Percentiles rank a stretch among this genome's conserved stretches.
These are phyloP conservation scores for Hypoxylon sp. DNA, from an alignment of 2,329 filamentous ascomycete genomes.

Conservation along the genomic window DNA sequence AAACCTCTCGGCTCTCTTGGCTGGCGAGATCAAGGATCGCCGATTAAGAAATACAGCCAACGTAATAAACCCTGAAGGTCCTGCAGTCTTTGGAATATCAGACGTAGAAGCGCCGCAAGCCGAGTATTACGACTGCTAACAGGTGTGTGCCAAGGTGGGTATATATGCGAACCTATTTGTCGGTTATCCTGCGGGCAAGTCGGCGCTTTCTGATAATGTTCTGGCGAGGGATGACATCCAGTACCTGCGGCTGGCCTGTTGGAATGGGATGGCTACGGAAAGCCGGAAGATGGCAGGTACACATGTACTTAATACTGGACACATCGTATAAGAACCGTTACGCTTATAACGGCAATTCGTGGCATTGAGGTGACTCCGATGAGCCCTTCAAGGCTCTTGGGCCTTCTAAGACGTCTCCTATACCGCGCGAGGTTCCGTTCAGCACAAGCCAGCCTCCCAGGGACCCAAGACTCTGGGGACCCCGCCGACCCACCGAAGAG, in stretches of 20 bases:
- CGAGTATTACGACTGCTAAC: constrained; percentile 41
- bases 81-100: constrained; percentile 9
- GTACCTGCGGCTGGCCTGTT: constrained; percentile 35
- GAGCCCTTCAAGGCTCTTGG: constrained; percentile 20
- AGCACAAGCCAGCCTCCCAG: constrained; percentile 25
- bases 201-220: constrained; percentile 29
- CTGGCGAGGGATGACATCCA: constrained; percentile 24
- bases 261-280: constrained; percentile 21
- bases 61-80: constrained; percentile 7
- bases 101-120: constrained; percentile 35
- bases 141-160: constrained; percentile 41
- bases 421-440: constrained; percentile 34
- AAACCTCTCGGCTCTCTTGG: constrained; percentile 37
- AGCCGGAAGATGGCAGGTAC: constrained; percentile 31
- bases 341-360: constrained; percentile 38
- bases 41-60: constrained; percentile 25
- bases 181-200: constrained; percentile 32
- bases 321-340: constrained; percentile 33
- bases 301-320: constrained; percentile 39
- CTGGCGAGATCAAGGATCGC: constrained; percentile 18
- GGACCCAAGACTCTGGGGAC: constrained; percentile 42
- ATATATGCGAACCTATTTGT: constrained; percentile 41
- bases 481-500: constrained; percentile 38
- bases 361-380: constrained; percentile 10
- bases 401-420: constrained; percentile 26